These are phyloP conservation scores for Polygonum maritimum DNA, from an alignment of 148 eudicot genomes.

Conservation along the genomic window DNA sequence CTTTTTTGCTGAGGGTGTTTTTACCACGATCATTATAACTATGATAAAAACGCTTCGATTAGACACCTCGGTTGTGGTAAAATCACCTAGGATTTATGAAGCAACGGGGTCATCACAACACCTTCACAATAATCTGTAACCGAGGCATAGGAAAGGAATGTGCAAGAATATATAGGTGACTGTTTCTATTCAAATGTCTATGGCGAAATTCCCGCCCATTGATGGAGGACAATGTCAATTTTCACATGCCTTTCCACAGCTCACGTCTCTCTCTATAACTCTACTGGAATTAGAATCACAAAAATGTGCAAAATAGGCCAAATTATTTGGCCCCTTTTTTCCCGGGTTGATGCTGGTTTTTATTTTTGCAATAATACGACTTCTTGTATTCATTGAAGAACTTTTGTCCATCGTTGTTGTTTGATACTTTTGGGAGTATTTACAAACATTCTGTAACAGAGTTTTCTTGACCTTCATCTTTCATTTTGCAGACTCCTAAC, in stretches of 20 bases:
- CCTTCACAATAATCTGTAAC: too few relatives aligned
- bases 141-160: neutral
- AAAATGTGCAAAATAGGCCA: neutral
- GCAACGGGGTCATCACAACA: too few relatives aligned
- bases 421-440: neutral
- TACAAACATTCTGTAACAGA: neutral
- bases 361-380: neutral
- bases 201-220: constrained; percentile 10
- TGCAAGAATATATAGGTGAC: neutral
- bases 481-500: neutral
- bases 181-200: constrained; percentile 3
- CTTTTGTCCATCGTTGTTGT: neutral
- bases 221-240: neutral
- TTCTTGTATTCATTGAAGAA: neutral
- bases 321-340: neutral
- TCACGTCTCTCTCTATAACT: neutral
- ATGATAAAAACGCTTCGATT: too few relatives aligned
- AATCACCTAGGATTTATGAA: too few relatives aligned
- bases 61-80: too few relatives aligned
- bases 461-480: too few relatives aligned
- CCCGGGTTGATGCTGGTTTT: neutral
- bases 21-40: too few relatives aligned
- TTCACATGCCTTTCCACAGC: neutral
- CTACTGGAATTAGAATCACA: neutral
- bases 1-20: too few relatives aligned